A percentile compares a stretch with the other conserved stretches of the same genome.
phyloP scores from a whole-genome alignment of 331 rosid species.

The Rosa hybrid region DNA sequence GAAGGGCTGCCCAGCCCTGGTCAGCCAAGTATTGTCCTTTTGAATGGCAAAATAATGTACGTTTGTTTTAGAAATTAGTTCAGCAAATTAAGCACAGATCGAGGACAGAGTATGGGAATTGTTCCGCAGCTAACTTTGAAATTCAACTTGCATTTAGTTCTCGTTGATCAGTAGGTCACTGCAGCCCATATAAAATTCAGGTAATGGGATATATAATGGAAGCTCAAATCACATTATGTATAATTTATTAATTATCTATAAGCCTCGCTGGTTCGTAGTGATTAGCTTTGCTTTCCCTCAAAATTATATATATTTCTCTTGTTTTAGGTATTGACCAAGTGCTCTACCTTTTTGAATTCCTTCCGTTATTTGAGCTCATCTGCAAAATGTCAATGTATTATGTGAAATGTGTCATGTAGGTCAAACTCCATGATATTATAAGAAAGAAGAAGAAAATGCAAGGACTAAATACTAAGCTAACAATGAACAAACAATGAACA shows the following conservation, averaged over 20 bases:
- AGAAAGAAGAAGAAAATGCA: conserved; percentile 4
- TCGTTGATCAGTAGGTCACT: conserved; percentile 19
- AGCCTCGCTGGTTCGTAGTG: conserved; percentile 24
- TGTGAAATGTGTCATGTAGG: conserved; percentile 29
- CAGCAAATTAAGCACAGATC: background rate
- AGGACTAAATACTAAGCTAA: background rate
- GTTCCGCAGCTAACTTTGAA: conserved; percentile 33
- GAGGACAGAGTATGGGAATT: background rate
- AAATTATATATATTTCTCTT: conserved; percentile 32
- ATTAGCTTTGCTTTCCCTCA: conserved; percentile 22
- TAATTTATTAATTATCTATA: conserved; percentile 25
- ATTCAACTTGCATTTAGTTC: conserved; percentile 7
- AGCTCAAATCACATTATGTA: conserved; percentile 27
- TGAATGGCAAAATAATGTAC: background rate
- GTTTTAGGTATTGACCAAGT: conserved; percentile 84
- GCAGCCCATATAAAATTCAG: conserved; percentile 14
- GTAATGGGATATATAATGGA: conserved; percentile 18
- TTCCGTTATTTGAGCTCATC: conserved; percentile 31
- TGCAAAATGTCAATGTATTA: conserved; percentile 18
- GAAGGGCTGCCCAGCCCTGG: too few relatives aligned
- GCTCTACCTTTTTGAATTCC: conserved; percentile 29
- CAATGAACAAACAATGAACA: background rate
- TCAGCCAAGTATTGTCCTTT: too few relatives aligned
- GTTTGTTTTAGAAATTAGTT: background rate
- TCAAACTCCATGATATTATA: conserved; percentile 43